These are phyloP conservation scores for Pleurotus salmoneostramineus DNA, from an alignment of 768 basidiomycete species.

Conservation along the genomic window DNA sequence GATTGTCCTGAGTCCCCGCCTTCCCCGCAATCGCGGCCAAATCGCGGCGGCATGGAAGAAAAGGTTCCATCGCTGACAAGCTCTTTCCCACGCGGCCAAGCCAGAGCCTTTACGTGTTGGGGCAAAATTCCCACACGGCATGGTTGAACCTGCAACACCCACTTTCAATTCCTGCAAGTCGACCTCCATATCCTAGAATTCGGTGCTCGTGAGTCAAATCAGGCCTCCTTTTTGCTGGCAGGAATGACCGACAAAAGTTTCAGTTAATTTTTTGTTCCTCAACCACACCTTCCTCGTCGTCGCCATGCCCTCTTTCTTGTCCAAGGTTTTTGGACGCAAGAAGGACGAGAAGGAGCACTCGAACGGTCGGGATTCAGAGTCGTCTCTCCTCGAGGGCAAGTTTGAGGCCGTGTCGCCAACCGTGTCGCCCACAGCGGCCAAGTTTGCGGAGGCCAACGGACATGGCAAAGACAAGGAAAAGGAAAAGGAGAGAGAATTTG, in stretches of 20 bases:
- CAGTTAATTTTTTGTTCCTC: not conserved
- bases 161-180: slow-evolving; percentile 1
- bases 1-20: too few relatives aligned
- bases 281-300: slow-evolving; percentile 12
- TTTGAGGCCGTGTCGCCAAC: slow-evolving; percentile 66
- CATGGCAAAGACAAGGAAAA: slow-evolving; percentile 24
- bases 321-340: slow-evolving; percentile 76
- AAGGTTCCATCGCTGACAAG: not conserved
- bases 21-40: not conserved
- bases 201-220: not conserved
- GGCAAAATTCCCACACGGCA: slow-evolving; percentile 3
- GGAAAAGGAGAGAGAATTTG: slow-evolving; percentile 36
- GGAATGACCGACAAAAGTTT: not conserved
- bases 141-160: slow-evolving; percentile 4
- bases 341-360: slow-evolving; percentile 52
- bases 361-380: slow-evolving; percentile 30
- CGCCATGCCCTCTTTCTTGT: slow-evolving; percentile 66
- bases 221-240: too few relatives aligned
- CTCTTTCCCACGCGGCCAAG: not conserved
- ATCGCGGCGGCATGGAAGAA: not conserved
- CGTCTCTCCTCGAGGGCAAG: slow-evolving; percentile 64
- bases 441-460: slow-evolving; percentile 32
- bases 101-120: not conserved
- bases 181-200: slow-evolving; percentile 4
- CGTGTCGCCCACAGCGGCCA: slow-evolving; percentile 33